Base-by-base conservation (phyloP, 495 filamentous ascomycete genomes). In the Penicillium nucicola region DNA sequence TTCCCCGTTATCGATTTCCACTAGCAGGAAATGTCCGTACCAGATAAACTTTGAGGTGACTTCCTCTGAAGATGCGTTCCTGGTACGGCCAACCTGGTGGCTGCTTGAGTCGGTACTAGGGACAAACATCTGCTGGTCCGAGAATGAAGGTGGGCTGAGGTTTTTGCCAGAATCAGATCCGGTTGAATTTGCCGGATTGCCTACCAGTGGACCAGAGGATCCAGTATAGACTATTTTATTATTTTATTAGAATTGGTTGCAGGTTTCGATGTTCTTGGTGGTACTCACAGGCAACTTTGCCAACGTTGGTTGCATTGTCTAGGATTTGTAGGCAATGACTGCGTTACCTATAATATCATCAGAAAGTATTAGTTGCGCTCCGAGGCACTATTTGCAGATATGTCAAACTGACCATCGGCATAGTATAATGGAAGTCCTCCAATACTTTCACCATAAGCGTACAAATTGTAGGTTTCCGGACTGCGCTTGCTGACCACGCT, bases 401-500 rank as follows among this genome's bases (percentile, higher is more conserved):
- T 10, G 3, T 1, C 23, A 22, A 3, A 22, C 65, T 33, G 47
- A 66, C 70, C 61, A 11, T 70, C 67, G 25, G 61, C 56, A 19
- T 69, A 69, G 43, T 66, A 67, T 20, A 74, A 33, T 8, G 58
- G 58, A 19, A 69, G 56, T 4, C 70, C 68, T 10, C 55, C 58
- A 41, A 71, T 66, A 14, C 56, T 56, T 5, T 57, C 57, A 7
- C 65, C 67, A 31, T 74, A 72, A 11, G 65, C 67, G 30, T 67
- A 72, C 5, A 74, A 58, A 15, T 9, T 38, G 53, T 70, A 74
- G 0, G 45, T 19, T 11, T 39, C 36, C 36, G 36, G 9, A 17
- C 14, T 39, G 14, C 36, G 36, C 2, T 39, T 15, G 17, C 9
- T 9, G 13, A 39, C 1, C 8, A 39, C 15, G 5, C n/a, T 17